phyloP scores from a whole-genome alignment of 2,329 filamentous ascomycete species.

The Aspergillus arachidicola region DNA sequence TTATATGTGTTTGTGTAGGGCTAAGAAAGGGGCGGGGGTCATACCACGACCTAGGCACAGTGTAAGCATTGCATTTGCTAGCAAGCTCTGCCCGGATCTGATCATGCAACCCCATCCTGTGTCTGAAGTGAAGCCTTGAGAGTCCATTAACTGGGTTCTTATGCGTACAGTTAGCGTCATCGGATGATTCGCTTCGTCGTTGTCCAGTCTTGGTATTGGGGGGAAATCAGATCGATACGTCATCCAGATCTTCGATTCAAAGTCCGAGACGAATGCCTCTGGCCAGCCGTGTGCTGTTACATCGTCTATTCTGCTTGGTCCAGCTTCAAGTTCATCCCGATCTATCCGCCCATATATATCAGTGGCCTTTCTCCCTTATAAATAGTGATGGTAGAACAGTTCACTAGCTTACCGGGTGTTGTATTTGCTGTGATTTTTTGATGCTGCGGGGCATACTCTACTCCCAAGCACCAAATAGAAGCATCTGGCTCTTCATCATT shows the following conservation, averaged over 20 bases:
- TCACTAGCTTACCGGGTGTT: slow-evolving; percentile 11
- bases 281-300: slow-evolving; percentile 68
- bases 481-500: slow-evolving; percentile 71
- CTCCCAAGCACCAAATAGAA: slow-evolving; percentile 82
- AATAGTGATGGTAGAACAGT: background rate
- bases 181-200: slow-evolving; percentile 68
- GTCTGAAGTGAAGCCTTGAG: slow-evolving; percentile 84
- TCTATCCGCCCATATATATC: background rate
- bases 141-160: slow-evolving; percentile 76
- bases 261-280: slow-evolving; percentile 80
- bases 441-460: slow-evolving; percentile 52
- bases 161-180: slow-evolving; percentile 85
- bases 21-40: slow-evolving; percentile 6
- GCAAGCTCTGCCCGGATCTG: slow-evolving; percentile 85
- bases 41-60: slow-evolving; percentile 77
- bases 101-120: slow-evolving; percentile 99
- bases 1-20: slow-evolving; percentile 21
- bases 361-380: background rate
- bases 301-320: slow-evolving; percentile 7
- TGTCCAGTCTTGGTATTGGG: slow-evolving; percentile 75
- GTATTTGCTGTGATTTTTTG: too few relatives aligned
- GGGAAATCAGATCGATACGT: slow-evolving; percentile 90
- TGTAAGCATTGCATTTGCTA: slow-evolving; percentile 80
- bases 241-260: slow-evolving; percentile 93
- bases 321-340: background rate